Evolutionary conservation across 2,329 filamentous ascomycete genomes (phyloP), one percentile per base, ranked within the genome.

Genomic region (Colletotrichum tropicicola): DNA sequence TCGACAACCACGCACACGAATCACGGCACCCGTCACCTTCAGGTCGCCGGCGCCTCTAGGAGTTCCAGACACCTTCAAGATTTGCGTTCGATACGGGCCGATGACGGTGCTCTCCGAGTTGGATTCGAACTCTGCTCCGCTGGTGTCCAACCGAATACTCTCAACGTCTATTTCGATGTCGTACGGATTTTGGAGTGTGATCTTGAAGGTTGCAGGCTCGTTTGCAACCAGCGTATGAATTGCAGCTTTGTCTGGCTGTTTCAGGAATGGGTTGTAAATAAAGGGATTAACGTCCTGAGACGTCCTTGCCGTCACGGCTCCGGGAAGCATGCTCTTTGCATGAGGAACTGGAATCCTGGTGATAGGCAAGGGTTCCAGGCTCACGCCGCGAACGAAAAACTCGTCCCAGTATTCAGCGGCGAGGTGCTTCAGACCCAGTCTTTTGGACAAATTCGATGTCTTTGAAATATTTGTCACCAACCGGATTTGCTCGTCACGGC

Each of bases 381-480:
- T 87, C 70, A 97, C 82, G 68, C 89, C 89, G 52, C 96, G 89
- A 48, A 99, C 86, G 8, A 99, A 82, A 71, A 98, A 98, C 72
- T 97, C 93, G 75, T 99, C 96, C 96, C 96, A 99, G 74, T 98
- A 99, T 70, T 96, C 92, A 6, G 93, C 94, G 55, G 89, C 85
- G 43, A 95, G 78, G 59, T 91, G 80, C 5, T 85, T 81, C 27
- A 94, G 80, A 1, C 94, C 94, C 25, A 98, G 79, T 64, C 92
- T 90, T 65, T 87, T 87, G 1, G 92, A 91, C n/a, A 96, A 87
- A 30, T 85, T 87, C 28, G 94, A 88, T 0, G 94, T 97, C 67
- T 95, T 91, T 35, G 90, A 88, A 64, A 99, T 94, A 70, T 95
- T 97, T 45, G 92, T 92, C 48, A 90, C 85, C n/a, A 98, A 82